These are phyloP conservation scores for Myxozyma monticola DNA, from an alignment of 805 yeast species.

Conservation along the genomic window DNA sequence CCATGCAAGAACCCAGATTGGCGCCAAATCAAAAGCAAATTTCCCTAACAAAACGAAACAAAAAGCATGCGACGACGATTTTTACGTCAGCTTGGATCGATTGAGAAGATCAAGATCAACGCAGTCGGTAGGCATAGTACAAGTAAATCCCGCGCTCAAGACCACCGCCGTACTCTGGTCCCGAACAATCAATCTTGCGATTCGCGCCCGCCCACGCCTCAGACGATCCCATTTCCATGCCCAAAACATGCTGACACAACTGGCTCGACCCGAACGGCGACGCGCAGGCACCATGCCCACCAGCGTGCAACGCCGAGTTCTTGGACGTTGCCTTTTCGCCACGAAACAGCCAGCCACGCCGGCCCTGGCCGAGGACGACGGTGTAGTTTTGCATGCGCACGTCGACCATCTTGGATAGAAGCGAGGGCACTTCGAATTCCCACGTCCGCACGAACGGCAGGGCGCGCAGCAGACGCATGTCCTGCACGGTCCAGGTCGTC, in stretches of 20 bases:
- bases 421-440: slow-evolving; percentile 50
- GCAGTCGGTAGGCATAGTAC: slow-evolving; percentile 37
- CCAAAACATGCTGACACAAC: slow-evolving; percentile 27
- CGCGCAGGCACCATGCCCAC: slow-evolving; percentile 5
- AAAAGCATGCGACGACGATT: no score
- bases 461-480: slow-evolving; percentile 48
- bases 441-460: slow-evolving; percentile 57
- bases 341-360: slow-evolving; percentile 77
- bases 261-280: neutral
- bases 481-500: slow-evolving; percentile 58
- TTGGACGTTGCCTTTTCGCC: slow-evolving; percentile 2
- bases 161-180: slow-evolving; percentile 37
- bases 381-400: slow-evolving; percentile 42
- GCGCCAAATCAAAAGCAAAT: no score
- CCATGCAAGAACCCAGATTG: no score
- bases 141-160: slow-evolving; percentile 39
- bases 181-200: slow-evolving; percentile 41
- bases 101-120: neutral
- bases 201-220: slow-evolving; percentile 38
- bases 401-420: slow-evolving; percentile 33
- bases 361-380: slow-evolving; percentile 53
- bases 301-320: slow-evolving; percentile 6
- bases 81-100: no score
- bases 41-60: no score
- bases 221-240: slow-evolving; percentile 34